phyloP scores from a whole-genome alignment of 441 rosid genomes.

The Syzygium syzygioides region DNA sequence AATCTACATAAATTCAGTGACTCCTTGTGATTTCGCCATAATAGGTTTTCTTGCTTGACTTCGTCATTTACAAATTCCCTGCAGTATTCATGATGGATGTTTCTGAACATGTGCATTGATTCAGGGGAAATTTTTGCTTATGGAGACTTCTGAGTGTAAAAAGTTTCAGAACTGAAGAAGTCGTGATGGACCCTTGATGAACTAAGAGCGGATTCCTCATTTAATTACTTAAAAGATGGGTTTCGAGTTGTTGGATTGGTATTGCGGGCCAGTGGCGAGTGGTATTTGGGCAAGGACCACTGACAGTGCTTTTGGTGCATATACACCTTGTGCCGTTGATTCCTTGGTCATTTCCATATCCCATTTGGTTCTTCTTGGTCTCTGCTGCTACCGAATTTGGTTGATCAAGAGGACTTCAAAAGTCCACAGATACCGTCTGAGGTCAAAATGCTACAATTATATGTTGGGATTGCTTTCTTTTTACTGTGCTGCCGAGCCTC shows the following conservation, averaged over 20 bases:
- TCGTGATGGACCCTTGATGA: background rate
- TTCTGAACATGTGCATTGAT: background rate
- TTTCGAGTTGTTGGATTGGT: constrained; percentile 73
- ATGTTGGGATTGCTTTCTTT: constrained; percentile 62
- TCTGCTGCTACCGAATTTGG: constrained; percentile 80
- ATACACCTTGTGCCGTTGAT: constrained; percentile 95
- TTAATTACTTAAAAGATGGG: constrained; percentile 35
- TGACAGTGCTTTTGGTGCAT: constrained; percentile 84
- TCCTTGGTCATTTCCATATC: constrained; percentile 62
- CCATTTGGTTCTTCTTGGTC: constrained; percentile 55
- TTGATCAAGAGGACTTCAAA: constrained; percentile 58
- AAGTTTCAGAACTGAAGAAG: background rate
- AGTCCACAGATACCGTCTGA: constrained; percentile 57
- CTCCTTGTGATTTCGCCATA: background rate
- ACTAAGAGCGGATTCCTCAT: background rate
- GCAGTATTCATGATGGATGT: background rate
- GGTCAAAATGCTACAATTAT: constrained; percentile 65
- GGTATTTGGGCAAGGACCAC: constrained; percentile 79
- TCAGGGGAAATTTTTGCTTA: background rate
- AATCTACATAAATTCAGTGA: background rate
- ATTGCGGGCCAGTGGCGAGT: constrained; percentile 66
- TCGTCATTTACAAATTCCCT: background rate
- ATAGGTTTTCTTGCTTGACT: background rate
- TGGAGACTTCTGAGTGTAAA: background rate
- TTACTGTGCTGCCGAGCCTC: constrained; percentile 71